phyloP scores from a whole-genome alignment of 345 rosid genomes.

The Arabidopsis suecica region DNA sequence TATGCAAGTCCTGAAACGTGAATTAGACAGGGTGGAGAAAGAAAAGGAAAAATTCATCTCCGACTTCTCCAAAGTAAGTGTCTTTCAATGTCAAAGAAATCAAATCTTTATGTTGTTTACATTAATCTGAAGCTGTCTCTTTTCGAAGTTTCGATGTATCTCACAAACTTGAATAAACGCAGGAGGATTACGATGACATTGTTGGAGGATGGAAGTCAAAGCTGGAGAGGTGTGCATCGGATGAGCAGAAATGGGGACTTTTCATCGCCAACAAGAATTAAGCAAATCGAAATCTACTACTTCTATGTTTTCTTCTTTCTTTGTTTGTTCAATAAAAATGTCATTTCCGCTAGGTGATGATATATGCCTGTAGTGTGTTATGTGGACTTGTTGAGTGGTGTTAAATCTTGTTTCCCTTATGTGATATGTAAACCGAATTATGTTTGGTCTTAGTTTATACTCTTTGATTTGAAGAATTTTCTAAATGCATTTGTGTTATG shows the following conservation, averaged over 20 bases:
- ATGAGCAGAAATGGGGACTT: constrained; percentile 85
- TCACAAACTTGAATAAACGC: constrained; percentile 32
- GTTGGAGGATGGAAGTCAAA: constrained; percentile 88
- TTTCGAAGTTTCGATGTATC: not conserved
- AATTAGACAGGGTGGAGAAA: constrained; percentile 66
- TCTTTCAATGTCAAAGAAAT: not conserved
- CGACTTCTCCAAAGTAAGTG: constrained; percentile 78
- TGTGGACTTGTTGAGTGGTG: not conserved
- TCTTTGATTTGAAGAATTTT: not conserved
- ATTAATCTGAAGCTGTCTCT: not conserved
- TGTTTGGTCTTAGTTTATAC: constrained; percentile 2
- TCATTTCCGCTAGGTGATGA: constrained; percentile 20
- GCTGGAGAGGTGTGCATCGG: constrained; percentile 64
- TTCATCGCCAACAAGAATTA: constrained; percentile 58
- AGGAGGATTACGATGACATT: constrained; percentile 83
- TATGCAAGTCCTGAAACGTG: constrained; percentile 68
- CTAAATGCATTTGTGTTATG: not conserved
- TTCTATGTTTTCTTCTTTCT: not conserved
- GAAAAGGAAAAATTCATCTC: constrained; percentile 71
- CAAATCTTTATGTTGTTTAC: not conserved
- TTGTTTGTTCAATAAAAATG: constrained; percentile 10
- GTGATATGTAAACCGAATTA: not conserved
- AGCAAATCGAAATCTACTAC: not conserved
- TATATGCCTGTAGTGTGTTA: constrained; percentile 11
- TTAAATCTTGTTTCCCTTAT: not conserved